Evolutionary conservation across 495 filamentous ascomycete genomes (phyloP).

Genomic region (Rostrohypoxylon terebratum): DNA sequence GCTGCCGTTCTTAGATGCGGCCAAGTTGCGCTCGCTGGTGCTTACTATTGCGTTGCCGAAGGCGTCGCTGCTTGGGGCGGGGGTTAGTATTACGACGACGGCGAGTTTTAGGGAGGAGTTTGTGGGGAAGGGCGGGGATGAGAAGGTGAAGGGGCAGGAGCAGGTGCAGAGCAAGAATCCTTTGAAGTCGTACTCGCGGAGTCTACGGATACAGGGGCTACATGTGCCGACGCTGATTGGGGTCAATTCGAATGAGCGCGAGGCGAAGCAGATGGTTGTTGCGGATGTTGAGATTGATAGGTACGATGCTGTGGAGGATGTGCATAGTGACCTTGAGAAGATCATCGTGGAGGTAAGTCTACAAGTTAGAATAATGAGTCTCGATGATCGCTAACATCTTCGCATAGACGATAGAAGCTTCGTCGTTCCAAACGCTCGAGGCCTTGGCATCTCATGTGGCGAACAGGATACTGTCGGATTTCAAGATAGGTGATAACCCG

Average conservation of each 20-base stretch:
- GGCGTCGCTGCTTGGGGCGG: slow-evolving; percentile 62
- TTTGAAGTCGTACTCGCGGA: slow-evolving; percentile 45
- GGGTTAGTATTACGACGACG: slow-evolving; percentile 56
- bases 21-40: slow-evolving; percentile 50
- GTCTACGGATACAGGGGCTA: slow-evolving; percentile 56
- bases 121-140: not conserved
- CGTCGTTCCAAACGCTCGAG: slow-evolving; percentile 73
- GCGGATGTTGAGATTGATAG: slow-evolving; percentile 66
- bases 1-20: slow-evolving; percentile 47
- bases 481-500: slow-evolving; percentile 41
- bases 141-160: slow-evolving; percentile 3
- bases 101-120: slow-evolving; percentile 47
- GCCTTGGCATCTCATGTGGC: slow-evolving; percentile 64
- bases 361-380: not conserved
- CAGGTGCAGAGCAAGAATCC: slow-evolving; percentile 25
- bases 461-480: slow-evolving; percentile 52
- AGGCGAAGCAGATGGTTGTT: slow-evolving; percentile 68
- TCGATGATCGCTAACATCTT: slow-evolving; percentile 21
- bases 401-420: slow-evolving; percentile 63
- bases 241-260: slow-evolving; percentile 69
- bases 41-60: slow-evolving; percentile 63
- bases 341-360: slow-evolving; percentile 63
- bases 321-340: slow-evolving; percentile 61
- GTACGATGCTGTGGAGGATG: slow-evolving; percentile 52
- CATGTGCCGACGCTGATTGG: slow-evolving; percentile 70